A percentile compares a stretch with the other conserved stretches of the same genome.
phyloP scores from a whole-genome alignment of 371 early-diverging fungal species.

The Mortierella sp. region DNA sequence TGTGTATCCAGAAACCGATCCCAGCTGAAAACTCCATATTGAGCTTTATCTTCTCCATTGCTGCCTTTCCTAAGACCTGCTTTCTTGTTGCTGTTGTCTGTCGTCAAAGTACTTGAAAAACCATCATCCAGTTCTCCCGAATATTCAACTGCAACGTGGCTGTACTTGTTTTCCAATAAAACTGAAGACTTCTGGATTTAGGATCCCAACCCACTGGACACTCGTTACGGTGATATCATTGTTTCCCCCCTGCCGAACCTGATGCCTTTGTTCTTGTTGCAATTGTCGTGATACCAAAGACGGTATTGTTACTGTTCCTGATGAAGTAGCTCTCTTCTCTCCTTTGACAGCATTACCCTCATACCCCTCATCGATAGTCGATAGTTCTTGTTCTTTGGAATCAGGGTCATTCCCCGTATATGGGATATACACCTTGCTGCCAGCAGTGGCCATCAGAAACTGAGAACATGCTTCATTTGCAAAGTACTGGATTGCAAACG shows the following conservation, averaged over 20 bases:
- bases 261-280: neutral
- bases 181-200: too few species aligned
- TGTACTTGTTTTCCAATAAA: neutral
- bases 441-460: constrained; percentile 1
- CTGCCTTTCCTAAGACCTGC: neutral
- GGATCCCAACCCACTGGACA: constrained; percentile 17
- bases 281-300: neutral
- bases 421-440: neutral
- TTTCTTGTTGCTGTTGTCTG: neutral
- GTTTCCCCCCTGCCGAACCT: neutral
- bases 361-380: neutral
- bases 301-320: neutral
- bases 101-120: neutral
- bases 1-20: constrained; percentile 4
- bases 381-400: neutral
- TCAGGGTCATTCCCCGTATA: neutral
- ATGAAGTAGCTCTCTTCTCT: constrained; percentile 3
- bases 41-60: neutral
- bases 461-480: neutral
- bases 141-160: neutral
- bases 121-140: neutral
- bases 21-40: constrained; percentile 4
- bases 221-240: neutral
- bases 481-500: constrained; percentile 18
- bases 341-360: neutral